Evolutionary conservation across 2,329 filamentous ascomycete genomes (phyloP), one percentile per base, ranked within the genome.

Genomic region (Stagonosporopsis cucurbitacearum): DNA sequence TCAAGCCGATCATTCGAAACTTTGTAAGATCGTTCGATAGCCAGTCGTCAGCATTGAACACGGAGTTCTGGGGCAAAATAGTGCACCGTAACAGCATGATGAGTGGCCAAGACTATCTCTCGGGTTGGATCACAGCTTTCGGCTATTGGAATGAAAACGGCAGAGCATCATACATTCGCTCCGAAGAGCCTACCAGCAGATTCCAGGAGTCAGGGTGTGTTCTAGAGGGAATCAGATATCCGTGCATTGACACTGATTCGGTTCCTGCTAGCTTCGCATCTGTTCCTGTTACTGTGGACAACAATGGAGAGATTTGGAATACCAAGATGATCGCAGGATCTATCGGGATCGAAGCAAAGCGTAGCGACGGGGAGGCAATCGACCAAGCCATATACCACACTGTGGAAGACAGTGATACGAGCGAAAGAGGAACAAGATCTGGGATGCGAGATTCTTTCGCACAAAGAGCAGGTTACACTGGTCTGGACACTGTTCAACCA

Each of bases 101-200:
- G 13, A 54, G 57, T 19, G 58, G 57, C 7, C 33, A 47, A 2
- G 23, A 20, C 1, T 52, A 51, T n/a, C 45, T 65, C 3, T 58
- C 57, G 1, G 65, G 64, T 9, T 68, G 62, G 64, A 50, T 66
- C 17, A 59, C 59, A 9, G 62, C 64, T 2, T 68, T 68, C 28
- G 60, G 57, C 26, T 63, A 62, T 47, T 68, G 65, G 62, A 19
- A 61, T 13, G 41, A 43, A 6, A 26, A 61, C 5, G 63, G 61
- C 0, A 50, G 58, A n/a, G n/a, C n/a, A n/a, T n/a, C n/a, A n/a
- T n/a, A n/a, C n/a, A n/a, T n/a, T n/a, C n/a, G n/a, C n/a, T n/a
- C n/a, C n/a, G n/a, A n/a, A n/a, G n/a, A n/a, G n/a, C n/a, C n/a
- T n/a, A n/a, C n/a, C n/a, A n/a, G n/a, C n/a, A n/a, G n/a, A n/a